Percentiles rank a stretch among this genome's conserved stretches.
Evolutionary conservation across 768 basidiomycete genomes (phyloP).

Genomic region (Tulasnella calospora): DNA sequence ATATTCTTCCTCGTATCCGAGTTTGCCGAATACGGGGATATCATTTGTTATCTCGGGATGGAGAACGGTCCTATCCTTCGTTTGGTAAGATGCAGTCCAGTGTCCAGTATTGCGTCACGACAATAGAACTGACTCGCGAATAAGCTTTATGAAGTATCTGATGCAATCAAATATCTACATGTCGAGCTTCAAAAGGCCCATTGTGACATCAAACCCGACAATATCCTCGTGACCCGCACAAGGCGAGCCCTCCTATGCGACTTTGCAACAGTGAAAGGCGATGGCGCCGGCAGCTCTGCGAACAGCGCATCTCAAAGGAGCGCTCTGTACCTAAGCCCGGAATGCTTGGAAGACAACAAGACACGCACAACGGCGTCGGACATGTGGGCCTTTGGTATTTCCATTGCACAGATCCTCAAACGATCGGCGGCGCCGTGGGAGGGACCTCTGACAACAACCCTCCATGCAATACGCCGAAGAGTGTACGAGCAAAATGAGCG

Average conservation of each 20-base stretch:
- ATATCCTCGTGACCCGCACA: not conserved
- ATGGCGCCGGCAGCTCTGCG: not conserved
- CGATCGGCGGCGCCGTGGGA: not conserved
- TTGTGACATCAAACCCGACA: not conserved
- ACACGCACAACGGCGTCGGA: not conserved
- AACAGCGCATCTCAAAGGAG: not conserved
- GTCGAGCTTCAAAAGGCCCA: not conserved
- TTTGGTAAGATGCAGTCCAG: not conserved
- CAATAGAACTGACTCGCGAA: not conserved
- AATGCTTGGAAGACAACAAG: not conserved
- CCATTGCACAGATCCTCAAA: not conserved
- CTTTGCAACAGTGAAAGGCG: not conserved
- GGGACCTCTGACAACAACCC: too few species aligned
- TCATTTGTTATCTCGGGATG: not conserved
- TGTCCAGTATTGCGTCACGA: not conserved
- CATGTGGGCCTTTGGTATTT: not conserved
- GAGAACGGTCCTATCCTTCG: not conserved
- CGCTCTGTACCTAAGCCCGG: not conserved
- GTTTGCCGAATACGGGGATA: not conserved
- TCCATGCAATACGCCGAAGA: not conserved
- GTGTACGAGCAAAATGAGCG: not conserved
- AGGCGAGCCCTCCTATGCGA: not conserved
- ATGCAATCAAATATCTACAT: not conserved
- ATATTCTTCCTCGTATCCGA: not conserved
- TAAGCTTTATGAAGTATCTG: not conserved